These are phyloP conservation scores for Aspergillus sp. DNA, from an alignment of 2,329 filamentous ascomycete genomes.

Conservation along the genomic window DNA sequence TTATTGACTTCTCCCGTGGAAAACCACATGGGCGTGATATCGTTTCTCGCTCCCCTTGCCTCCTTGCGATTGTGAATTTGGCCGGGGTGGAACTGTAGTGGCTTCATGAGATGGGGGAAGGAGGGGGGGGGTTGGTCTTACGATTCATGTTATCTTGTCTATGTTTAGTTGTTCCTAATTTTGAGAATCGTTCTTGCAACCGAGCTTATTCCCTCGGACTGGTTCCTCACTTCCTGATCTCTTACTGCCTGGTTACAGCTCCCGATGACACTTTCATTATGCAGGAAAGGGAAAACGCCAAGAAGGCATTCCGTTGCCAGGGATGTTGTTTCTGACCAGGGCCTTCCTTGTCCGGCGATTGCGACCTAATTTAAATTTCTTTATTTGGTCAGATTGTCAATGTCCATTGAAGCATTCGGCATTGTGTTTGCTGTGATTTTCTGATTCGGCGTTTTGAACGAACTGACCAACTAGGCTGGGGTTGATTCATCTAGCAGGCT, in stretches of 20 bases:
- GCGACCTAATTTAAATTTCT: background rate
- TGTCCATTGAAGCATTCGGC: background rate
- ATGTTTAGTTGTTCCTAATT: too few species aligned
- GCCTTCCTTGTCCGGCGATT: background rate
- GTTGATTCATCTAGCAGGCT: too few species aligned
- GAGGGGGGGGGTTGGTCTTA: too few species aligned
- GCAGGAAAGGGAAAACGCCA: background rate
- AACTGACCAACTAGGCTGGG: background rate
- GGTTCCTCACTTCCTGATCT: background rate
- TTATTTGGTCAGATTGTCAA: background rate
- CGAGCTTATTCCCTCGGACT: background rate
- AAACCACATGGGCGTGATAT: background rate
- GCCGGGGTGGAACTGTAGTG: too few species aligned
- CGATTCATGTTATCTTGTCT: too few species aligned
- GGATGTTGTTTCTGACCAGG: background rate
- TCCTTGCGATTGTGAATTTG: too few species aligned
- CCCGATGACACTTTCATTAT: background rate
- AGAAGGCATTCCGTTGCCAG: background rate
- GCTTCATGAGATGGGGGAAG: background rate
- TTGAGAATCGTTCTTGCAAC: too few species aligned
- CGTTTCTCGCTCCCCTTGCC: too few species aligned
- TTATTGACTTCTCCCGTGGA: background rate
- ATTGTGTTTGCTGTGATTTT: background rate
- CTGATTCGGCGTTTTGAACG: background rate
- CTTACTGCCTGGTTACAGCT: background rate